These are phyloP conservation scores for Claviceps sp. DNA, from an alignment of 2,329 filamentous ascomycete species.

Conservation along the genomic window DNA sequence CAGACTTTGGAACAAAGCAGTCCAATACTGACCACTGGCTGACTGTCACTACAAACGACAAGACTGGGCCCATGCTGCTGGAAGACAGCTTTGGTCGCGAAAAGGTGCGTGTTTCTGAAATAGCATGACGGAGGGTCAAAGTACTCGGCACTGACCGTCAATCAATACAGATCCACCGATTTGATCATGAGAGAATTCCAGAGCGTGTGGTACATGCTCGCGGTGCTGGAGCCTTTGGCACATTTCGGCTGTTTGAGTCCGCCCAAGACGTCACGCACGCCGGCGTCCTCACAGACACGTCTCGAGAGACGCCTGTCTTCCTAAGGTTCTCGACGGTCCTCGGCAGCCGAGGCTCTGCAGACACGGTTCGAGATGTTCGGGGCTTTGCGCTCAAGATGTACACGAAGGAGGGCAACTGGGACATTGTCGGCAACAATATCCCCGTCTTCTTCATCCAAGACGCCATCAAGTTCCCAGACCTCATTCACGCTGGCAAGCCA, in stretches of 20 bases:
- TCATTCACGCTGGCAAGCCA: conserved; percentile 46
- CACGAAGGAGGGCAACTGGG: conserved; percentile 37
- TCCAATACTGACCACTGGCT: conserved; percentile 68
- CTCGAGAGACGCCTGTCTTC: conserved; percentile 33
- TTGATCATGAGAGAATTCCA: conserved; percentile 46
- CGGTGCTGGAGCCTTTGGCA: conserved; percentile 56
- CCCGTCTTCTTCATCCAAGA: conserved; percentile 40
- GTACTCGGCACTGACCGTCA: neutral
- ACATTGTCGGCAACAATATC: conserved; percentile 7
- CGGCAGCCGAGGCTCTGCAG: conserved; percentile 60
- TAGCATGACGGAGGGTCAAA: neutral
- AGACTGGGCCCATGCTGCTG: conserved; percentile 52
- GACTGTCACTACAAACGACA: conserved; percentile 44
- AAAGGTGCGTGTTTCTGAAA: conserved; percentile 36
- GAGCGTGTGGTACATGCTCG: conserved; percentile 59
- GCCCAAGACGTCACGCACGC: conserved; percentile 55
- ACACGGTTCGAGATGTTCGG: conserved; percentile 72
- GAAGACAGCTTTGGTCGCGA: conserved; percentile 52
- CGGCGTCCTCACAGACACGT: conserved; percentile 41
- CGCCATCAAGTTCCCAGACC: conserved; percentile 58
- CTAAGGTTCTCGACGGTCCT: conserved; percentile 64
- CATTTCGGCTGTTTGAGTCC: conserved; percentile 52
- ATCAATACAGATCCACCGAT: conserved; percentile 47
- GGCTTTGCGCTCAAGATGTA: conserved; percentile 59
- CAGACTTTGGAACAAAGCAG: conserved; percentile 65